These are phyloP conservation scores for Cladosporium cucumerinum DNA, from an alignment of 2,329 filamentous ascomycete species.

Conservation along the genomic window DNA sequence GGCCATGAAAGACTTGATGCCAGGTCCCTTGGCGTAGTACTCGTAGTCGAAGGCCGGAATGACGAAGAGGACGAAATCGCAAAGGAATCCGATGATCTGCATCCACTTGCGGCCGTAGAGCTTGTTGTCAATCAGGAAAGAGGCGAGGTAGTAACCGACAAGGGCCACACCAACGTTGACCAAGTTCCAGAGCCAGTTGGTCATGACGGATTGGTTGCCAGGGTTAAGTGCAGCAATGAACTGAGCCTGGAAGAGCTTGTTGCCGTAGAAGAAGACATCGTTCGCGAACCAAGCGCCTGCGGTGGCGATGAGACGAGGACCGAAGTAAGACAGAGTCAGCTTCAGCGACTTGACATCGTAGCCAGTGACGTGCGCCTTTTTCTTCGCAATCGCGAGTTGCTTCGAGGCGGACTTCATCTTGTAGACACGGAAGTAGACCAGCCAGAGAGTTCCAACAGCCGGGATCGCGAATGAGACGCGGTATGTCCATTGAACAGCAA, in stretches of 20 bases:
- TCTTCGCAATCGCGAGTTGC: conserved; percentile 78
- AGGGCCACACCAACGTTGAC: conserved; percentile 86
- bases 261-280: conserved; percentile 98
- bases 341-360: conserved; percentile 84
- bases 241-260: conserved; percentile 92
- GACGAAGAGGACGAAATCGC: conserved; percentile 91
- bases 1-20: conserved; percentile 87
- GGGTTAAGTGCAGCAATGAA: conserved; percentile 82
- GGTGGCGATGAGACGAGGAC: conserved; percentile 80
- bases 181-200: conserved; percentile 84
- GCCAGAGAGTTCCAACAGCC: conserved; percentile 85
- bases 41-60: conserved; percentile 84
- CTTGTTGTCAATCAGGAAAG: conserved; percentile 90
- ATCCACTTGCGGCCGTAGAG: conserved; percentile 94
- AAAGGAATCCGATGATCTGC: conserved; percentile 90
- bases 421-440: conserved; percentile 92
- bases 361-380: conserved; percentile 80
- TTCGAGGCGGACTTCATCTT: conserved; percentile 89
- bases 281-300: conserved; percentile 92
- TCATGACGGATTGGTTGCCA: conserved; percentile 67
- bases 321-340: conserved; percentile 77
- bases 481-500: conserved; percentile 85
- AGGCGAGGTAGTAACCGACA: conserved; percentile 84
- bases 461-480: conserved; percentile 89
- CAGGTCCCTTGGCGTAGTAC: conserved; percentile 69